Percentiles rank a stretch among this genome's conserved stretches.
Evolutionary conservation across 1,284 basidiomycete genomes (phyloP).

Genomic region (Limonomyces culmigenus): DNA sequence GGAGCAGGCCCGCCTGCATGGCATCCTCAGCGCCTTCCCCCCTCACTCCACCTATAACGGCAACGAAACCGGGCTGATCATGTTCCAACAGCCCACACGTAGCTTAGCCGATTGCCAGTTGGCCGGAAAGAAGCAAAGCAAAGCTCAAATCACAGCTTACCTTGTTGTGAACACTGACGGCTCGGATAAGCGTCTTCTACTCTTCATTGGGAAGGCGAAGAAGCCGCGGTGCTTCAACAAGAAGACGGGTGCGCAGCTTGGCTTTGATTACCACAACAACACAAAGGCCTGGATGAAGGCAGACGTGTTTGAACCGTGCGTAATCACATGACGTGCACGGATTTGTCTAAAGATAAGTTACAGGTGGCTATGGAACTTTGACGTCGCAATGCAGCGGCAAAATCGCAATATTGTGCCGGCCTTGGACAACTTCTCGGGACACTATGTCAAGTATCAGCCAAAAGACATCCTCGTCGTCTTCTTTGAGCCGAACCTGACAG

Average conservation of each 20-base stretch:
- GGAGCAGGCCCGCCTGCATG: too few species aligned
- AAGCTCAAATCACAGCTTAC: slow-evolving; percentile 13
- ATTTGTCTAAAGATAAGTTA: too few species aligned
- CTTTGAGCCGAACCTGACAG: slow-evolving; percentile 16
- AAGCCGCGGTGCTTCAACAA: slow-evolving; percentile 11
- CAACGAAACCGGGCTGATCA: too few species aligned
- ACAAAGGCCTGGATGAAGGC: slow-evolving; percentile 18
- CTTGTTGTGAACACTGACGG: slow-evolving; percentile 17
- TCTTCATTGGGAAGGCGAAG: slow-evolving; percentile 15
- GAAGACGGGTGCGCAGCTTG: slow-evolving; percentile 10
- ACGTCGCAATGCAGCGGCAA: neutral
- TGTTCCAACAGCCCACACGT: too few species aligned
- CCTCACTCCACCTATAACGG: too few species aligned
- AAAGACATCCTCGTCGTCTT: slow-evolving; percentile 15
- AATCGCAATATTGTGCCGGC: neutral
- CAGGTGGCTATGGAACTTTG: neutral
- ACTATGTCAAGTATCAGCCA: slow-evolving; percentile 3
- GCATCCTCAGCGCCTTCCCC: too few species aligned
- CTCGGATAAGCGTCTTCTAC: slow-evolving; percentile 10
- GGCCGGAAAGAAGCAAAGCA: slow-evolving; percentile 12
- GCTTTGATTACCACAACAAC: slow-evolving; percentile 16
- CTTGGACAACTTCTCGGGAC: neutral
- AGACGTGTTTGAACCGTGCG: slow-evolving; percentile 9
- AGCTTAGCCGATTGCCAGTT: slow-evolving; percentile 9
- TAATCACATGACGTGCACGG: too few species aligned